phyloP scores from a whole-genome alignment of 768 basidiomycete species.

The Mycena leptocephala region DNA sequence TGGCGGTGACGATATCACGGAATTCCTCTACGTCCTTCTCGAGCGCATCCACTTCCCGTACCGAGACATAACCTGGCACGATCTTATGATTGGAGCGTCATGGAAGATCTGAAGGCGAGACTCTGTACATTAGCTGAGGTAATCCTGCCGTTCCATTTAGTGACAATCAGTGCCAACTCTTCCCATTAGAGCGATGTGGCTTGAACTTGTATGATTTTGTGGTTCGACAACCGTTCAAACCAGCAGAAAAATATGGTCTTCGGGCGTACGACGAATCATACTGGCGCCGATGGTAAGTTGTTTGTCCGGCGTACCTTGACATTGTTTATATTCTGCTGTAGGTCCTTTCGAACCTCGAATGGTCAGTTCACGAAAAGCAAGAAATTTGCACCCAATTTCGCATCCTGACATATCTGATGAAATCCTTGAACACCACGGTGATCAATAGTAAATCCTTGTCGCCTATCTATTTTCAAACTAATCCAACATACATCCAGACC shows the following conservation, averaged over 20 bases:
- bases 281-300: conserved; percentile 90
- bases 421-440: conserved; percentile 70
- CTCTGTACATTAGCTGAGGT: conserved; percentile 94
- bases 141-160: conserved; percentile 40
- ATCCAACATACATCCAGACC: conserved; percentile 67
- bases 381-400: conserved; percentile 63
- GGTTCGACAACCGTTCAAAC: conserved; percentile 81
- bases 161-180: background rate
- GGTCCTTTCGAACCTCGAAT: conserved; percentile 92
- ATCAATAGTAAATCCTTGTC: conserved; percentile 61
- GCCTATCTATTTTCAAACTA: conserved; percentile 5
- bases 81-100: conserved; percentile 90
- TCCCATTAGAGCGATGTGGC: conserved; percentile 85
- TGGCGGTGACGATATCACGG: conserved; percentile 96
- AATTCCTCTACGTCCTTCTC: conserved; percentile 87
- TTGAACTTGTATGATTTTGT: conserved; percentile 93
- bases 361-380: conserved; percentile 91
- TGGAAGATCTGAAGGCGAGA: conserved; percentile 92
- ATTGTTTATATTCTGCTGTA: conserved; percentile 11
- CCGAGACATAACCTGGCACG: conserved; percentile 82
- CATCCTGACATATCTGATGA: conserved; percentile 82
- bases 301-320: background rate
- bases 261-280: conserved; percentile 97
- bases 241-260: conserved; percentile 90
- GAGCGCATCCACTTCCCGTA: conserved; percentile 92